A percentile compares a stretch with the other conserved stretches of the same genome.
phyloP scores from a whole-genome alignment of 176 grass and related monocot genomes.

The Coix lacrymajobi region DNA sequence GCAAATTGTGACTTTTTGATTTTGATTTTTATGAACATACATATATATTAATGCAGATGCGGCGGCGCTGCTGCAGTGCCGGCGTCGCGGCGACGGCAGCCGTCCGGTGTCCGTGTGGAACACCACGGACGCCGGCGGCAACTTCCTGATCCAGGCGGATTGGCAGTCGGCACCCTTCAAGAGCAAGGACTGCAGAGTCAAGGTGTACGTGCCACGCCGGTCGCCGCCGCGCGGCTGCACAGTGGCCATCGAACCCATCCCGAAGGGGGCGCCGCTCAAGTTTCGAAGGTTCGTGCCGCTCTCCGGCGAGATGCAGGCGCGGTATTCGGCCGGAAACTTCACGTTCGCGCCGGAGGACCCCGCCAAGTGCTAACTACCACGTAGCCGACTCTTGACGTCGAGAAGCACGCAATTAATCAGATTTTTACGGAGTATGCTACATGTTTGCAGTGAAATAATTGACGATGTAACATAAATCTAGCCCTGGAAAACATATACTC shows the following conservation, averaged over 20 bases:
- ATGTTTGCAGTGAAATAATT: neutral
- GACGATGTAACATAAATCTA: neutral
- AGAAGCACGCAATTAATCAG: neutral
- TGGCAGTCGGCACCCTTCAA: conserved; percentile 43
- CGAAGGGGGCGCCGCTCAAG: conserved; percentile 32
- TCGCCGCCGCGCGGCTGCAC: conserved; percentile 33
- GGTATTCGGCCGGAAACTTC: conserved; percentile 43
- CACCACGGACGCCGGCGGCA: conserved; percentile 33
- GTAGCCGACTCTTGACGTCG: neutral
- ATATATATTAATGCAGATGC: conserved; percentile 16
- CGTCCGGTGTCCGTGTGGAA: conserved; percentile 20
- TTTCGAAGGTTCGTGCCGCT: conserved; percentile 40
- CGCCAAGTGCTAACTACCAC: conserved; percentile 14
- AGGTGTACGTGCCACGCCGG: conserved; percentile 26
- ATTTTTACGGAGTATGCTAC: neutral
- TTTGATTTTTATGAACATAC: neutral
- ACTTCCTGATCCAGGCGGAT: conserved; percentile 55
- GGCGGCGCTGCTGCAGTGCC: conserved; percentile 43
- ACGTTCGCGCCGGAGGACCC: conserved; percentile 28
- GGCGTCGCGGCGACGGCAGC: neutral
- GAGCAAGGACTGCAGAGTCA: conserved; percentile 47
- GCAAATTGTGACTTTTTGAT: neutral
- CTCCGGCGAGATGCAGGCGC: conserved; percentile 26
- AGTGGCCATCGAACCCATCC: neutral
- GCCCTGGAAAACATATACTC: neutral